These are phyloP conservation scores for Gloeopeniophorella convolvens DNA, from an alignment of 768 basidiomycete species.

Conservation along the genomic window DNA sequence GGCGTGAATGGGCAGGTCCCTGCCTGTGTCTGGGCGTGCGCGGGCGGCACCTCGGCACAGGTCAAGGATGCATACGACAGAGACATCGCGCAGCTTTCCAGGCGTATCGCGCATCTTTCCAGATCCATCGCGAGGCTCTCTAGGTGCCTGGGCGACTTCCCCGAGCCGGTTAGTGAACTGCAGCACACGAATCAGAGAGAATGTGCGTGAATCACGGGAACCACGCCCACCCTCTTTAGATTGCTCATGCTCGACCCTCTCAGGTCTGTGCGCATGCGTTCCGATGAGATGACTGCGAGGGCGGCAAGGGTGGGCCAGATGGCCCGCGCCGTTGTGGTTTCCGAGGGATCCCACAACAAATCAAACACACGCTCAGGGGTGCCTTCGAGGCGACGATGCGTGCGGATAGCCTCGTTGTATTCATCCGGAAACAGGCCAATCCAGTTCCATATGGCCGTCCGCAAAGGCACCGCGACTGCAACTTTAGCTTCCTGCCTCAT, in stretches of 20 bases:
- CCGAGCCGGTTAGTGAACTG: constrained; percentile 59
- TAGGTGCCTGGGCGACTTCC: constrained; percentile 35
- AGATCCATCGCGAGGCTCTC: constrained; percentile 59
- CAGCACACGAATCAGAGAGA: constrained; percentile 23
- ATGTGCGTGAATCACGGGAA: background rate
- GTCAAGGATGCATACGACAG: constrained; percentile 69
- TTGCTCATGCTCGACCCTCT: constrained; percentile 15
- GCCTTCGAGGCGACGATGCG: constrained; percentile 63
- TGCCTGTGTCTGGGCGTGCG: constrained; percentile 34
- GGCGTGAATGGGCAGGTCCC: constrained; percentile 56
- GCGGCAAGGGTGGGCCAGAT: constrained; percentile 82
- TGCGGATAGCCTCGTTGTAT: constrained; percentile 64
- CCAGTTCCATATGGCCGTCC: constrained; percentile 87
- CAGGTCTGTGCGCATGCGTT: constrained; percentile 55
- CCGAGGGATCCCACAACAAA: constrained; percentile 45
- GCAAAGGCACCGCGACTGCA: constrained; percentile 64
- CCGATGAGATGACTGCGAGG: constrained; percentile 60
- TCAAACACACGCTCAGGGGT: constrained; percentile 86
- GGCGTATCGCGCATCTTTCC: no score
- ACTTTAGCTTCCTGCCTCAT: constrained; percentile 70
- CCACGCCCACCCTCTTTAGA: constrained; percentile 17
- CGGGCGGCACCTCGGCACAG: constrained; percentile 65
- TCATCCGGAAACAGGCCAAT: constrained; percentile 72
- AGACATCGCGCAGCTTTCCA: constrained; percentile 59
- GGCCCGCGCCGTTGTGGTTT: constrained; percentile 38